Evolutionary conservation across 2,329 filamentous ascomycete species (phyloP), one percentile per base, ranked within the genome.

Genomic region (Alternaria postmessia): DNA sequence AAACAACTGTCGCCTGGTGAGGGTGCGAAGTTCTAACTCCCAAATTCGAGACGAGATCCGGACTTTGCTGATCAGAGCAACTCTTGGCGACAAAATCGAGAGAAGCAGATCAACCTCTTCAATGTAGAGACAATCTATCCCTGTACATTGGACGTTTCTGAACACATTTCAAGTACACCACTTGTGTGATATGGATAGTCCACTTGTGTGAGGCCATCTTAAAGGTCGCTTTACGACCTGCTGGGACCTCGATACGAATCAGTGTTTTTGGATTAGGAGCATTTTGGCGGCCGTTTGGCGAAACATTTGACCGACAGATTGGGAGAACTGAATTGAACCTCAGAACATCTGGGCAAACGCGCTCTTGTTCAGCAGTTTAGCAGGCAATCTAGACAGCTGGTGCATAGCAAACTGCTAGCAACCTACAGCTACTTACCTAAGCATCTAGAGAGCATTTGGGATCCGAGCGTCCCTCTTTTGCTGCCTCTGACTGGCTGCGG

Each of bases 161-260:
- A 48, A 34, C n/a, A 42, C 16, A 46, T 14, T 11, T 24, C 26
- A 16, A 22, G 26, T 22, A 26, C 22, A 24, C 14, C 6, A 14
- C 9, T 28, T 32, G 16, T 14, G 32, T 26, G 26, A 34, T 22
- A 51, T n/a, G 36, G 22, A 28, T 30, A 14, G 11, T 18, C 16
- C 43, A 14, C 24, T 18, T 20, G 46, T 51, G 16, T 26, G 24
- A 26, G 24, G 2, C 24, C 34, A 20, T 42, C 20, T 11, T 34
- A 28, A 28, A 20, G 46, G 18, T 42, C 24, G 26, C 28, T 30
- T 34, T 44, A 16, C 22, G 32, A 20, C n/a, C 18, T 43, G 38
- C 18, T 52, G 18, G 36, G 11, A 52, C 34, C 42, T 61, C 58
- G 58, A 57, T 61, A 57, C 58, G 58, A 57, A 61, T 61, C 47